Percentiles rank a stretch among this genome's conserved stretches.
These are phyloP conservation scores for Hymenoscyphus fructigenus DNA, from an alignment of 2,329 filamentous ascomycete species.

Conservation along the genomic window DNA sequence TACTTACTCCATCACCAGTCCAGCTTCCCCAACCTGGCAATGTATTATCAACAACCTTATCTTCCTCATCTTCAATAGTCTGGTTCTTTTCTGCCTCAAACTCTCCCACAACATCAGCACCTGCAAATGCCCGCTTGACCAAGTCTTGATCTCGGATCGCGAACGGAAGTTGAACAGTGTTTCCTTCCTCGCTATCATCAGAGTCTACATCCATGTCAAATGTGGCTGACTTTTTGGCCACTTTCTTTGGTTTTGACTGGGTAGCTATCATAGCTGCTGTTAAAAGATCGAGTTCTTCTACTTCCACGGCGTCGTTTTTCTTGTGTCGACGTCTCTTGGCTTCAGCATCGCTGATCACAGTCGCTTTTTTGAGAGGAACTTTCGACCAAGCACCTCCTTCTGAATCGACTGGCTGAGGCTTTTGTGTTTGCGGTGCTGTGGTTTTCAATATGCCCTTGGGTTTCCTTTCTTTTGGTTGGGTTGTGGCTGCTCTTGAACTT, in stretches of 20 bases:
- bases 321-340: conserved; percentile 35
- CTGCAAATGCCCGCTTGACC: conserved; percentile 82
- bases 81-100: conserved; percentile 80
- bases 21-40: conserved; percentile 93
- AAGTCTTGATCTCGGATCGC: conserved; percentile 64
- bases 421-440: conserved; percentile 6
- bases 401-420: conserved; percentile 14
- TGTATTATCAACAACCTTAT: conserved; percentile 79
- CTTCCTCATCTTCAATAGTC: conserved; percentile 71
- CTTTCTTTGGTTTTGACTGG: conserved; percentile 30
- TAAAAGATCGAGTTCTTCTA: conserved; percentile 36
- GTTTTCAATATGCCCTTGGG: conserved; percentile 14
- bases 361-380: conserved; percentile 25
- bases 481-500: conserved; percentile 3
- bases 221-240: conserved; percentile 26
- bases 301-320: conserved; percentile 34
- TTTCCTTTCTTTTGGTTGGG: conserved; percentile 16
- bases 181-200: conserved; percentile 45
- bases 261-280: conserved; percentile 35
- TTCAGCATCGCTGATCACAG: conserved; percentile 29
- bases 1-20: conserved; percentile 80
- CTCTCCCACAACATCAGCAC: conserved; percentile 76
- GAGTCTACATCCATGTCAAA: conserved; percentile 31
- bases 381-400: conserved; percentile 39
- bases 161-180: conserved; percentile 53